These are phyloP conservation scores for Epichloe gansuensis DNA, from an alignment of 2,329 filamentous ascomycete species.

Conservation along the genomic window DNA sequence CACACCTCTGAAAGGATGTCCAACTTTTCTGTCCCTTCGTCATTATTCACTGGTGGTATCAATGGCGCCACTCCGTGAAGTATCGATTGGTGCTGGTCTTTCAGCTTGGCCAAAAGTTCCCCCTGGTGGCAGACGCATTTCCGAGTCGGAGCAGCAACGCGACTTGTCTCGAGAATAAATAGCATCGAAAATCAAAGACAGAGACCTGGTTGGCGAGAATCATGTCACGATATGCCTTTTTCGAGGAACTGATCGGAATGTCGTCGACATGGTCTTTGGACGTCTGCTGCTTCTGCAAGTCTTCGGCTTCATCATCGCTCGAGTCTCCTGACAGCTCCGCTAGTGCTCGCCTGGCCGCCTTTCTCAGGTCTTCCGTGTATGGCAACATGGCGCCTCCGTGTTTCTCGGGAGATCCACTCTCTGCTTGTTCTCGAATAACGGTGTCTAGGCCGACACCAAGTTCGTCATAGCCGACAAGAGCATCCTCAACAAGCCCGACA, in stretches of 20 bases:
- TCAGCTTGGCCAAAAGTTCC: constrained; percentile 49
- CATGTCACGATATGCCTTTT: constrained; percentile 79
- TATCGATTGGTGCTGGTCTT: constrained; percentile 48
- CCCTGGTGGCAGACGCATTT: constrained; percentile 54
- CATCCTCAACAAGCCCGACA: constrained; percentile 90
- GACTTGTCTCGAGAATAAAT: constrained; percentile 85
- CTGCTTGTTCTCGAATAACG: constrained; percentile 62
- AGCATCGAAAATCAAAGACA: constrained; percentile 87
- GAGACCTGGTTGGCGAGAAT: constrained; percentile 94
- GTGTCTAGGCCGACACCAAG: constrained; percentile 77
- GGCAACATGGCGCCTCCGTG: constrained; percentile 61
- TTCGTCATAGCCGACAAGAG: constrained; percentile 88
- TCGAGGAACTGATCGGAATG: constrained; percentile 49
- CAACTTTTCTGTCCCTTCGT: constrained; percentile 60
- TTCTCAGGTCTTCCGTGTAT: constrained; percentile 63
- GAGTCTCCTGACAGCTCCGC: constrained; percentile 22
- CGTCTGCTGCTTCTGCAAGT: constrained; percentile 35
- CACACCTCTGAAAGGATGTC: constrained; percentile 77
- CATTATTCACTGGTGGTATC: constrained; percentile 33
- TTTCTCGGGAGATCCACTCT: constrained; percentile 45
- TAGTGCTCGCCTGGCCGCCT: constrained; percentile 41
- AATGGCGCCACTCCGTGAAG: constrained; percentile 45
- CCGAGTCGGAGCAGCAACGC: constrained; percentile 69
- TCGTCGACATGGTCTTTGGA: constrained; percentile 35
- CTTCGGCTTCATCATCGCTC: constrained; percentile 30